Conservation (phyloP, 2,329 filamentous ascomycete species). For the Cordyceps fumosorosea region DNA sequence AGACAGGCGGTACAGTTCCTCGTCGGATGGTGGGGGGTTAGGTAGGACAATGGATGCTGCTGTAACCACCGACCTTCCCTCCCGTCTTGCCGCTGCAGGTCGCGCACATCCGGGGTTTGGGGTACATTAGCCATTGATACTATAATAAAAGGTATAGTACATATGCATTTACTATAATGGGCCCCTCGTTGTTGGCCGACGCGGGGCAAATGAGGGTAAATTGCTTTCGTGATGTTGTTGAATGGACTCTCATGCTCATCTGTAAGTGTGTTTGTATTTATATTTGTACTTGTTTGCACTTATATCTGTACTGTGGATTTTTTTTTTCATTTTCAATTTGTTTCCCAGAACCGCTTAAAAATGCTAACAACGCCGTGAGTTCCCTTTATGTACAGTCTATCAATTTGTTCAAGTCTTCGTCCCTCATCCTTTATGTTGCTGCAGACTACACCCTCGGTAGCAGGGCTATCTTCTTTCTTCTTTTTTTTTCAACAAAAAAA, state of each 20-base stretch:
- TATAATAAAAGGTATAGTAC: background rate
- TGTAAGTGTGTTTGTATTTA: background rate
- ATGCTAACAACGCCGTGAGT: constrained; percentile 4
- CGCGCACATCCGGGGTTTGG: constrained; percentile 5
- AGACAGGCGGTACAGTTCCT: background rate
- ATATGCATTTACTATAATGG: background rate
- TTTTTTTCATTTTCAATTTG: background rate
- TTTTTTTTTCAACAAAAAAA: background rate
- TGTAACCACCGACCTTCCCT: constrained; percentile 5
- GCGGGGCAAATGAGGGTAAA: background rate
- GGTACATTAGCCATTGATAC: constrained; percentile 1
- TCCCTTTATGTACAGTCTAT: constrained; percentile 12
- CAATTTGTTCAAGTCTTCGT: background rate
- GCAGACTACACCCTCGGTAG: background rate
- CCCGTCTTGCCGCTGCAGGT: background rate
- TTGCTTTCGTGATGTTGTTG: background rate
- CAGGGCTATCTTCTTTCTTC: background rate
- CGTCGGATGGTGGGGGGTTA: background rate
- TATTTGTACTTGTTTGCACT: background rate
- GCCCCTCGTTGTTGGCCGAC: background rate
- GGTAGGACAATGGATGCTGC: background rate
- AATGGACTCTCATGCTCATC: background rate
- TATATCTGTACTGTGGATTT: background rate
- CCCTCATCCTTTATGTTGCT: background rate
- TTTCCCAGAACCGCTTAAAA: background rate